phyloP scores from a whole-genome alignment of 441 rosid species.

The Cnidoscolus chayamansa region DNA sequence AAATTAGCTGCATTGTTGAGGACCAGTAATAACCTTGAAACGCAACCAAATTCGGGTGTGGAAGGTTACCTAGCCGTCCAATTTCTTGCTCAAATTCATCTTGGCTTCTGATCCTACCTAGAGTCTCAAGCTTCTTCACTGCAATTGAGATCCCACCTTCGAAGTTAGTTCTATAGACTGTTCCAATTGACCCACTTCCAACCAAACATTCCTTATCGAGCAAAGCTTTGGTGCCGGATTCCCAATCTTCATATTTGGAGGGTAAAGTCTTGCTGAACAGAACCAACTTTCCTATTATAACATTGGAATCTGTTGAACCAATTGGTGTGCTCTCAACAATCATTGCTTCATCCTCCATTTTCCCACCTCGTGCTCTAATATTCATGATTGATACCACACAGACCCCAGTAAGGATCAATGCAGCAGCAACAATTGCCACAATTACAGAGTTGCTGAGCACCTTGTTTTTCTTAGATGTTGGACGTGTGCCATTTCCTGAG shows the following conservation, averaged over 20 bases:
- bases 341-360: conserved; percentile 39
- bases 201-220: conserved; percentile 82
- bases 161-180: conserved; percentile 70
- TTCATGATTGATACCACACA: conserved; percentile 76
- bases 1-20: conserved; percentile 67
- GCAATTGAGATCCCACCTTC: conserved; percentile 91
- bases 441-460: conserved; percentile 75
- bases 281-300: conserved; percentile 84
- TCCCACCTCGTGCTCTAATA: conserved; percentile 60
- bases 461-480: conserved; percentile 35
- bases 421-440: conserved; percentile 76
- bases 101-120: conserved; percentile 83
- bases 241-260: conserved; percentile 93
- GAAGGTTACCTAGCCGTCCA: conserved; percentile 67
- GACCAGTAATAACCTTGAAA: conserved; percentile 94
- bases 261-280: conserved; percentile 91
- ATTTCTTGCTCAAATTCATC: conserved; percentile 93
- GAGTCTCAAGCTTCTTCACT: conserved; percentile 84
- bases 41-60: conserved; percentile 67
- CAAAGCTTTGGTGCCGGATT: conserved; percentile 82
- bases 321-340: conserved; percentile 72
- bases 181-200: conserved; percentile 80
- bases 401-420: conserved; percentile 76
- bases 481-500: conserved; percentile 31
- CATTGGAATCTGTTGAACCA: conserved; percentile 63